These are phyloP conservation scores for Candida buenavistaensis DNA, from an alignment of 1,139 yeast species.

Conservation along the genomic window DNA sequence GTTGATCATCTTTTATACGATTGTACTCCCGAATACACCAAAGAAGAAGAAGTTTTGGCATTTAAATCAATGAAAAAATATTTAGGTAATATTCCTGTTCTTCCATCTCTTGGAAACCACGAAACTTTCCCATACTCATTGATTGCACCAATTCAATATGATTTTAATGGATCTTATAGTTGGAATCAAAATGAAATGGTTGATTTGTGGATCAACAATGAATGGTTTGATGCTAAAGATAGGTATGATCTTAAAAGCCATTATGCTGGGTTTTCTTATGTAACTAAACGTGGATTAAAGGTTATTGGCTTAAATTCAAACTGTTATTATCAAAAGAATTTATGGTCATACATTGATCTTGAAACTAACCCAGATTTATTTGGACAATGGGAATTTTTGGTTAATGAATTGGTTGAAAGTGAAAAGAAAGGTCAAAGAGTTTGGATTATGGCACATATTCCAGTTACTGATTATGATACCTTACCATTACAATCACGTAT, in stretches of 20 bases:
- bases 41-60: conserved; percentile 52
- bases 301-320: conserved; percentile 67
- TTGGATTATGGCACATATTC: conserved; percentile 73
- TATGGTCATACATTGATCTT: conserved; percentile 61
- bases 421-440: conserved; percentile 61
- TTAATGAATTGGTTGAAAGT: conserved; percentile 59
- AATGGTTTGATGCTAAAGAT: conserved; percentile 33
- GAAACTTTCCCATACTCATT: conserved; percentile 76
- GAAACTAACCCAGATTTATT: conserved; percentile 57
- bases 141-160: conserved; percentile 48
- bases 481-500: conserved; percentile 62
- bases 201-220: conserved; percentile 51
- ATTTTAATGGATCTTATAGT: conserved; percentile 47
- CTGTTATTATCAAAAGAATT: conserved; percentile 63
- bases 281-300: conserved; percentile 57
- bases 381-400: conserved; percentile 63
- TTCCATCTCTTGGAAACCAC: conserved; percentile 68
- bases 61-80: conserved; percentile 55
- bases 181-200: conserved; percentile 64
- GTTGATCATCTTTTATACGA: conserved; percentile 50
- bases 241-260: conserved; percentile 32
- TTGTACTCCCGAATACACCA: conserved; percentile 48
- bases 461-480: conserved; percentile 54
- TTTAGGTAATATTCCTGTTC: conserved; percentile 58
- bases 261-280: conserved; percentile 63